Conservation (phyloP, 2,329 filamentous ascomycete species). For the Penicillium sp. region DNA sequence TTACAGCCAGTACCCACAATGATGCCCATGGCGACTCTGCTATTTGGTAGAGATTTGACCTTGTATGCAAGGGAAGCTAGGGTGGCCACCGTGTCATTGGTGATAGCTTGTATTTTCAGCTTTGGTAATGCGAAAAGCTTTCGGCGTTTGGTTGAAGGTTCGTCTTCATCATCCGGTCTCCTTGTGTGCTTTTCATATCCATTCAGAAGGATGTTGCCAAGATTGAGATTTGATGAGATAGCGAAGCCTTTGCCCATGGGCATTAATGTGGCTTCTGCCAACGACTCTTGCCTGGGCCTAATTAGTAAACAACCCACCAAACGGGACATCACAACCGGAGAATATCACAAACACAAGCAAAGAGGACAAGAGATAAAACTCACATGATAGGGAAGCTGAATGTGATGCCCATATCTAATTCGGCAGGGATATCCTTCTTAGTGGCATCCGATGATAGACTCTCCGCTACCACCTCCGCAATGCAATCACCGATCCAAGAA, state of each 20-base stretch:
- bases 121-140: conserved; percentile 56
- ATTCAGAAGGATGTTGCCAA: conserved; percentile 53
- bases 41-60: conserved; percentile 58
- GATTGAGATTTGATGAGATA: conserved; percentile 54
- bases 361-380: conserved; percentile 16
- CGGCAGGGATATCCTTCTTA: conserved; percentile 41
- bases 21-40: conserved; percentile 71
- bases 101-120: conserved; percentile 70
- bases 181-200: conserved; percentile 54
- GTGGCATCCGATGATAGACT: conserved; percentile 42
- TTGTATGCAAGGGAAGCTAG: conserved; percentile 74
- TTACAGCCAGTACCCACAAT: conserved; percentile 82
- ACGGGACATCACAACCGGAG: not conserved
- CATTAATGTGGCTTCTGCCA: conserved; percentile 55
- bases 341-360: not conserved
- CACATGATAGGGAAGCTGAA: conserved; percentile 52
- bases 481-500: conserved; percentile 75
- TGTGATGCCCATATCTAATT: conserved; percentile 49
- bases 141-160: conserved; percentile 45
- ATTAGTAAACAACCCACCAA: conserved; percentile 12
- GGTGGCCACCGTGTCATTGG: conserved; percentile 78
- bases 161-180: conserved; percentile 35
- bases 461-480: conserved; percentile 67
- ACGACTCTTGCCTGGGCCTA: conserved; percentile 47
- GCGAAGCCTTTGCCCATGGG: conserved; percentile 60